phyloP scores from a whole-genome alignment of 192 early-diverging fungal genomes.

The Diversispora eburnea region DNA sequence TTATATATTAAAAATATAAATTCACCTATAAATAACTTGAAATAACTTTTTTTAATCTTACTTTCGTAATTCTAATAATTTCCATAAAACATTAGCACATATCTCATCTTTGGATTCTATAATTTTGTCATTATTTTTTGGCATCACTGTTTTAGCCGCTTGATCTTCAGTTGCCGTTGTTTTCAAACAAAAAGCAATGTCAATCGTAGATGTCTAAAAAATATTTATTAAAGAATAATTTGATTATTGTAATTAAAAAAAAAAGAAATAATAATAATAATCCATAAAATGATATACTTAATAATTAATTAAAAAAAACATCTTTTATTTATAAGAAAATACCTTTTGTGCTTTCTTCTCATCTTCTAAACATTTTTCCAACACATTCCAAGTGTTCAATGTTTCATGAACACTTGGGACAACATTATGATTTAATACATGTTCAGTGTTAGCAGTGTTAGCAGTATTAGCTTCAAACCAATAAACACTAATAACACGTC shows the following conservation, averaged over 20 bases:
- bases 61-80: conserved; percentile 42
- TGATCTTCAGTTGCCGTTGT: conserved; percentile 34
- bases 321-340: neutral
- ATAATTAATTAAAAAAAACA: neutral
- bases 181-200: conserved; percentile 41
- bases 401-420: conserved; percentile 34
- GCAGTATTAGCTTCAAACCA: conserved; percentile 51
- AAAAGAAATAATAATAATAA: neutral
- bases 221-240: no score
- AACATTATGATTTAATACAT: conserved; percentile 57
- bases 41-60: conserved; percentile 20
- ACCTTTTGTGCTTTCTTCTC: conserved; percentile 34
- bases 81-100: conserved; percentile 41
- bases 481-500: conserved; percentile 59
- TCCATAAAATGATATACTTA: neutral
- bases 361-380: conserved; percentile 43
- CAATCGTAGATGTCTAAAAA: conserved; percentile 34
- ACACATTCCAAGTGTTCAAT: conserved; percentile 43
- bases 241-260: neutral
- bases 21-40: neutral
- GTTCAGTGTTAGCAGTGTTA: conserved; percentile 45
- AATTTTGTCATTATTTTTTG: conserved; percentile 30
- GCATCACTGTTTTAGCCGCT: conserved; percentile 35
- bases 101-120: conserved; percentile 41
- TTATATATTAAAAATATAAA: neutral